Evolutionary conservation across 2,329 filamentous ascomycete species (phyloP), one percentile per base, ranked within the genome.

Genomic region (Ascochyta fabae): DNA sequence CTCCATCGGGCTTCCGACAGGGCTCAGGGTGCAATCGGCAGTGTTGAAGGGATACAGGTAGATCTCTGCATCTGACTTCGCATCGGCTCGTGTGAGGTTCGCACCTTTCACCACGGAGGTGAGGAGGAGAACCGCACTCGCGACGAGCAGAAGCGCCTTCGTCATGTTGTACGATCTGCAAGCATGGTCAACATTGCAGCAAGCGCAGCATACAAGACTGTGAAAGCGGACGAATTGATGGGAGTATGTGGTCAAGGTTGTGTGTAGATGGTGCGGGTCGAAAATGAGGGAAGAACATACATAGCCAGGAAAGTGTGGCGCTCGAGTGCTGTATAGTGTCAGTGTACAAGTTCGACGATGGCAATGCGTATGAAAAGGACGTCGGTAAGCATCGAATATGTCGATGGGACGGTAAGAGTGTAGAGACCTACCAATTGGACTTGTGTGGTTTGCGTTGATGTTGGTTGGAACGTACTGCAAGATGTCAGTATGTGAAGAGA

Each of bases 21-120:
- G 59, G 7, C 53, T 15, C 33, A 60, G 67, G 4, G 51, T 41
- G 50, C 69, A 72, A 41, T 58, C 42, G 9, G 51, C 27, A 15
- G 39, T 56, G 34, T 19, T n/a, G 53, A 65, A 72, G 31, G 48
- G 24, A 24, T 57, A 64, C 26, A 66, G 23, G 10, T 56, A 35
- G 15, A 56, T 47, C 31, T 46, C 36, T 8, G 53, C 53, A 16
- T 56, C 47, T 13, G 31, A 10, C 19, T 9, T 45, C 26, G 31
- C 15, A 7, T 53, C 43, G 19, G 70, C 29, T 41, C 59, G 62
- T 40, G 48, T 44, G 3, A 60, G 43, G 29, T 57, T 61, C n/a
- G 56, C 58, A 45, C 62, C 66, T 8, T 65, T 46, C 36, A 60
- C 61, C 24, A 43, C 19, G 4, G 56, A 40, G 48, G 58, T 34